Base-by-base conservation (phyloP, 257 asterid genomes). In the Schizonepeta tenuifolia region DNA sequence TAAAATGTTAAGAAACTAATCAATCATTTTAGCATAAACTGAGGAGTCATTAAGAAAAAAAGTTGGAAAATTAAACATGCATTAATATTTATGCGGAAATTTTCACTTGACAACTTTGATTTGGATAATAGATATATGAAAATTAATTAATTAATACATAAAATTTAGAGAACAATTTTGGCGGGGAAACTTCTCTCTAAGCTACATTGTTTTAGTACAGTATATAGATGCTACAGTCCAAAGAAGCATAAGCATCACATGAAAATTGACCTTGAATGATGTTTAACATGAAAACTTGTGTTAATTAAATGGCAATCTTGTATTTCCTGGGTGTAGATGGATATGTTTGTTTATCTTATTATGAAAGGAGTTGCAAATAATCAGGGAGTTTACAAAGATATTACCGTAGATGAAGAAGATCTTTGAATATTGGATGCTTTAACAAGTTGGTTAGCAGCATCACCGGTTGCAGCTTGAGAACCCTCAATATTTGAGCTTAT, bases 381-480 rank as follows among this genome's bases (percentile, higher is more conserved):
- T 31, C 8, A 7, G 13, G 3, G 13, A 73, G 58, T 69, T 35
- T 3, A 5, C 14, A 28, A 40, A 57, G 50, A 40, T 26, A 61
- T 80, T 75, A 87, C 93, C 83, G 64, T 75, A 28, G 93, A 87
- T 57, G 93, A 87, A 70, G 77, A 67, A 7, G 88, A 73, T 74
- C 83, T 75, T 78, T 85, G 93, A 55, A 56, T 73, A 60, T 76
- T 83, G 51, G 93, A 79, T 78, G 93, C 93, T 75, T 74, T 79
- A 56, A 67, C 33, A 53, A 87, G 85, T 67, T 85, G 80, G 41
- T 84, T 59, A 54, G 83, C 78, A 58, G 81, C 93, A 49, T 81
- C 75, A 55, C 78, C 58, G 24, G 87, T 87, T 35, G 90, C 76
- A 56, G 84, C 80, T 38, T 67, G 86, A 20, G 93, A 65, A 18